Percentiles rank a stretch among this genome's conserved stretches.
phyloP scores from a whole-genome alignment of 805 yeast species.

The Myxozyma monticola region DNA sequence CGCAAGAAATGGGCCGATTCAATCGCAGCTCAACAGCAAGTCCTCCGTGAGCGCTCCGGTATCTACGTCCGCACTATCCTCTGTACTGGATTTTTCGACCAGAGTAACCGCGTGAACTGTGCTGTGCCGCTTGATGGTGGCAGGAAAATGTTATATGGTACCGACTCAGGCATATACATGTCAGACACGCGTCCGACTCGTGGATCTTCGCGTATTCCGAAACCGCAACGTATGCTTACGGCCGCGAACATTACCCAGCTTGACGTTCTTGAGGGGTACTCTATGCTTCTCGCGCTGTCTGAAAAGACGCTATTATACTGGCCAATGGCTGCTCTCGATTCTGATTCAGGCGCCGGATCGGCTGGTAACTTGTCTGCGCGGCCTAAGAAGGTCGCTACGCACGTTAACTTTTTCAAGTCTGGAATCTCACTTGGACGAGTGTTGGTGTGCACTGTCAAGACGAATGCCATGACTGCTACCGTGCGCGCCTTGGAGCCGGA shows the following conservation, averaged over 20 bases:
- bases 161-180: constrained; percentile 86
- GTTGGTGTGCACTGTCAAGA: constrained; percentile 84
- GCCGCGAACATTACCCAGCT: constrained; percentile 80
- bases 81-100: constrained; percentile 73
- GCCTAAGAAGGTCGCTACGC: constrained; percentile 79
- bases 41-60: constrained; percentile 68
- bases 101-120: constrained; percentile 77
- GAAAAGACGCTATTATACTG: constrained; percentile 81
- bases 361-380: constrained; percentile 43
- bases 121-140: constrained; percentile 95
- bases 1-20: constrained; percentile 81
- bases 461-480: constrained; percentile 69
- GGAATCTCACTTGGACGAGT: constrained; percentile 90
- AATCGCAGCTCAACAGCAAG: constrained; percentile 74
- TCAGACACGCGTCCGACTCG: constrained; percentile 67
- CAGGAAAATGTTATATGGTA: constrained; percentile 82
- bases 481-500: constrained; percentile 87
- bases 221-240: constrained; percentile 71
- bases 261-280: constrained; percentile 89
- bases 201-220: constrained; percentile 27
- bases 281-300: constrained; percentile 72
- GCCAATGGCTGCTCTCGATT: constrained; percentile 64
- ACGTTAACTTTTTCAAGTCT: constrained; percentile 84
- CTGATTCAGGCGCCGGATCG: constrained; percentile 16
- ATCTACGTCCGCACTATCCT: constrained; percentile 76